Conservation (phyloP, 2,329 filamentous ascomycete genomes). For the Neonectria neomacrospora region DNA sequence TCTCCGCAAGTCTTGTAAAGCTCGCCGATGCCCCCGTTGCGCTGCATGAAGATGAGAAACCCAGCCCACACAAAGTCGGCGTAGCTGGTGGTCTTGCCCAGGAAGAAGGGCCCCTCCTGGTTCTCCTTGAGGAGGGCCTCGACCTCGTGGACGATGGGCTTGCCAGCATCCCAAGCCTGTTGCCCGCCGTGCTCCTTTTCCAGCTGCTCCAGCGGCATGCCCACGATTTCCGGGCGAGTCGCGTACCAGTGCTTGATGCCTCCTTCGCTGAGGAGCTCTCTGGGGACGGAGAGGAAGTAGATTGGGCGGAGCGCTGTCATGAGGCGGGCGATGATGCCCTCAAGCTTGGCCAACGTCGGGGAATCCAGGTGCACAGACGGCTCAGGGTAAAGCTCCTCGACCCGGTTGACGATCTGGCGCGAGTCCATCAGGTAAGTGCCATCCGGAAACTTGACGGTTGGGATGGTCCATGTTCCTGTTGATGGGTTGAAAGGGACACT, state of each 20-base stretch:
- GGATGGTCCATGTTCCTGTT: slow-evolving; percentile 51
- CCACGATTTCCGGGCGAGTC: slow-evolving; percentile 61
- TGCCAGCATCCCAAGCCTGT: slow-evolving; percentile 58
- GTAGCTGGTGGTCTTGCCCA: slow-evolving; percentile 66
- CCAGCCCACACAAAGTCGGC: slow-evolving; percentile 68
- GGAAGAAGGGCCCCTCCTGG: slow-evolving; percentile 68
- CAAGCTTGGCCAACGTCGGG: slow-evolving; percentile 58
- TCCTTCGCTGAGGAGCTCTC: slow-evolving; percentile 60
- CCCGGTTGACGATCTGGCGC: slow-evolving; percentile 64
- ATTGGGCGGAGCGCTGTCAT: slow-evolving; percentile 52
- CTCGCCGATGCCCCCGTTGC: slow-evolving; percentile 49
- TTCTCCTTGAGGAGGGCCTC: slow-evolving; percentile 65
- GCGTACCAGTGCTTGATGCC: slow-evolving; percentile 66
- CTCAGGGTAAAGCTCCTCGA: slow-evolving; percentile 69
- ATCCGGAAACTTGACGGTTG: slow-evolving; percentile 65
- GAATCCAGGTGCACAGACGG: slow-evolving; percentile 69
- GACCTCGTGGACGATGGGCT: slow-evolving; percentile 49
- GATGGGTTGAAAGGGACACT: slow-evolving; percentile 36
- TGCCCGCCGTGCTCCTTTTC: slow-evolving; percentile 61
- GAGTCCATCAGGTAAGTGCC: slow-evolving; percentile 74
- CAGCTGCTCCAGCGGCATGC: slow-evolving; percentile 64
- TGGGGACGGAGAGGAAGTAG: slow-evolving; percentile 61
- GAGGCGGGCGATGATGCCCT: slow-evolving; percentile 50
- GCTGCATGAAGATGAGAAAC: slow-evolving; percentile 56
- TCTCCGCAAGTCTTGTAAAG: slow-evolving; percentile 53